A percentile compares a stretch with the other conserved stretches of the same genome.
These are phyloP conservation scores for Heimioporus sp. DNA, from an alignment of 768 basidiomycete genomes.

Conservation along the genomic window DNA sequence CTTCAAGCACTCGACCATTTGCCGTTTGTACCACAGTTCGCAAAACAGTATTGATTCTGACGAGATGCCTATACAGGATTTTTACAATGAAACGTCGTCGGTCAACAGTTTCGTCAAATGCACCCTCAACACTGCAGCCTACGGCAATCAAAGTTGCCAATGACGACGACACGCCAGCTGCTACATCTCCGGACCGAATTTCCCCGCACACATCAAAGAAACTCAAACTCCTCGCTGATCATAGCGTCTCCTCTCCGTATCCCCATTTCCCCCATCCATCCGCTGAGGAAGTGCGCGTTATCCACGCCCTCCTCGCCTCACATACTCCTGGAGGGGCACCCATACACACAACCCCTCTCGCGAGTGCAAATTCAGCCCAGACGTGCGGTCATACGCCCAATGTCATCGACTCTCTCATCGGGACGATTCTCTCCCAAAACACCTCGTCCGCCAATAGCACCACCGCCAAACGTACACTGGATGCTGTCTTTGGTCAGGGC, in stretches of 20 bases:
- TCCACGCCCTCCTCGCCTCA: conserved; percentile 41
- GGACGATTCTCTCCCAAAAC: conserved; percentile 60
- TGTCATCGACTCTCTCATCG: conserved; percentile 57
- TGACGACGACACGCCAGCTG: neutral
- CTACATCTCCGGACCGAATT: neutral
- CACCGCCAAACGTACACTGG: conserved; percentile 48
- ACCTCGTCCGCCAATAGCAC: conserved; percentile 51
- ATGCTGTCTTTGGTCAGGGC: conserved; percentile 47
- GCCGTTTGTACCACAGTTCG: no score
- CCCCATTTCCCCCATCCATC: conserved; percentile 46
- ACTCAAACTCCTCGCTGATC: conserved; percentile 46
- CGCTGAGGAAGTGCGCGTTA: conserved; percentile 36
- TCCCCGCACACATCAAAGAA: conserved; percentile 40
- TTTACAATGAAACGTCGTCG: conserved; percentile 14
- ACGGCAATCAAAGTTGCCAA: neutral
- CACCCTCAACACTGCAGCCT: neutral
- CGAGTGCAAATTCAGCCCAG: conserved; percentile 37
- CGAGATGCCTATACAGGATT: neutral
- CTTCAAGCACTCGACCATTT: no score
- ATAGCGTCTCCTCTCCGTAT: conserved; percentile 45
- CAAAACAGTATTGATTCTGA: no score
- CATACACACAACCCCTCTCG: conserved; percentile 24
- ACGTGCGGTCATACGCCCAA: conserved; percentile 49
- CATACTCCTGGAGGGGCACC: conserved; percentile 35
- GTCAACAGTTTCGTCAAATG: neutral